Evolutionary conservation across 768 basidiomycete genomes (phyloP).

Genomic region (Cyclocybe cylindracea): DNA sequence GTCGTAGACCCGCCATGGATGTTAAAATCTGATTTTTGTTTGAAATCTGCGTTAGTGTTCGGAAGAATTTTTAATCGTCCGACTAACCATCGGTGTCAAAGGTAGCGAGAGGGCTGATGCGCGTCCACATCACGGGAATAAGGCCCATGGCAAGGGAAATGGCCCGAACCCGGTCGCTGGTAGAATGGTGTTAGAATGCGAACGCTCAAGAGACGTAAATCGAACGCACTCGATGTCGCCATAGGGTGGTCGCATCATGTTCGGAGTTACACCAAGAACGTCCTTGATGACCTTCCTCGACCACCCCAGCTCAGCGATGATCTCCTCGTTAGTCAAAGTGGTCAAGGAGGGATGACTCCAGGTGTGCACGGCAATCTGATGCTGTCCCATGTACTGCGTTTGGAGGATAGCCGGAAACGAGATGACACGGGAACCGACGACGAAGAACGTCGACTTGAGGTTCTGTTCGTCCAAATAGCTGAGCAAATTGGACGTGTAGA

Average conservation of each 20-base stretch:
- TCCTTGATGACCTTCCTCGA: slow-evolving; percentile 84
- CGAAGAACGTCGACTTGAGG: slow-evolving; percentile 85
- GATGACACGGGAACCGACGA: slow-evolving; percentile 79
- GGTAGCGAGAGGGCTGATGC: slow-evolving; percentile 54
- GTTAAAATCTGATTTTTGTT: slow-evolving; percentile 62
- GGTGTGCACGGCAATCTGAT: slow-evolving; percentile 73
- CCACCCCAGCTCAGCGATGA: slow-evolving; percentile 91
- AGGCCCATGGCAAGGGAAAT: slow-evolving; percentile 83
- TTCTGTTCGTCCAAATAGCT: slow-evolving; percentile 62
- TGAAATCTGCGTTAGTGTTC: slow-evolving; percentile 4
- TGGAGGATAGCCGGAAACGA: slow-evolving; percentile 71
- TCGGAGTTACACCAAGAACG: slow-evolving; percentile 75
- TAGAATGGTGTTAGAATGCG: slow-evolving; percentile 12
- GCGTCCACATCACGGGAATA: slow-evolving; percentile 84
- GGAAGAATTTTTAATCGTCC: background rate
- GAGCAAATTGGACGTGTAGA: slow-evolving; percentile 74
- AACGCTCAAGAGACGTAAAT: background rate
- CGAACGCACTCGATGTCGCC: slow-evolving; percentile 71
- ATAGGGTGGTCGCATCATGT: slow-evolving; percentile 80
- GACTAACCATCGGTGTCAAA: slow-evolving; percentile 70
- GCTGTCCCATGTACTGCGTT: slow-evolving; percentile 72
- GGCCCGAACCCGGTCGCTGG: slow-evolving; percentile 82
- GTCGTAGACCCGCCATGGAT: slow-evolving; percentile 64
- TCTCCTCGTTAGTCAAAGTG: slow-evolving; percentile 72
- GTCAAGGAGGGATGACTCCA: slow-evolving; percentile 78